phyloP scores from a whole-genome alignment of 23 red algal species.

The Gracilaria vermiculophylla region DNA sequence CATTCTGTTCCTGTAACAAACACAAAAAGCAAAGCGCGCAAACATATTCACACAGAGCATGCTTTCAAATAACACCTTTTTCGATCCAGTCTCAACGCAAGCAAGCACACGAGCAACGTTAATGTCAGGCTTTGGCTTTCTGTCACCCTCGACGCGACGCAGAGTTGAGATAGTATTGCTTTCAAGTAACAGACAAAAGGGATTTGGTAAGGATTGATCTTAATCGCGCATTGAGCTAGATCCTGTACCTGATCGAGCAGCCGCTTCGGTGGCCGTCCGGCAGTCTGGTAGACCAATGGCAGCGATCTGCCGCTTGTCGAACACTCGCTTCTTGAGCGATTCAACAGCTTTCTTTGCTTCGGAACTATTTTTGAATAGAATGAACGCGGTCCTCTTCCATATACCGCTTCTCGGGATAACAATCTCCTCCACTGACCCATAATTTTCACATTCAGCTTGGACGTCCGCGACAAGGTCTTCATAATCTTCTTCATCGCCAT shows the following conservation, averaged over 20 bases:
- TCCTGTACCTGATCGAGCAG: constrained; percentile 33
- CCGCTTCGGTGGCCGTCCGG: constrained; percentile 28
- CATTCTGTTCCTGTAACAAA: constrained; percentile 28
- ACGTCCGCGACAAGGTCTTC: constrained; percentile 64
- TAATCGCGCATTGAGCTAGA: background rate
- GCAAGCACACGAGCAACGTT: constrained; percentile 16
- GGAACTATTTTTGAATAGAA: constrained; percentile 12
- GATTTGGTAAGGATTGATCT: background rate
- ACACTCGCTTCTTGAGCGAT: constrained; percentile 31
- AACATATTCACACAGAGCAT: background rate
- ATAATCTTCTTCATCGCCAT: constrained; percentile 53
- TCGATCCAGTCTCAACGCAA: constrained; percentile 4
- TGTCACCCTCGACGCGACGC: background rate
- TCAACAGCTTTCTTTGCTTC: constrained; percentile 49
- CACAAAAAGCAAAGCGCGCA: constrained; percentile 2
- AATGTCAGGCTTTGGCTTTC: constrained; percentile 6
- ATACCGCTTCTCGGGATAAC: constrained; percentile 37
- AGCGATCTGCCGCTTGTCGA: constrained; percentile 54
- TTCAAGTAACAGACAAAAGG: constrained; percentile 8
- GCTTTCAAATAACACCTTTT: background rate
- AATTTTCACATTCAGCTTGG: constrained; percentile 36
- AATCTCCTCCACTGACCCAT: constrained; percentile 53
- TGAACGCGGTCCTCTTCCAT: constrained; percentile 36
- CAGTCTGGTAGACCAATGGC: constrained; percentile 18
- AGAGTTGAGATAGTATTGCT: background rate